Percentiles rank a stretch among this genome's conserved stretches.
Conservation (phyloP, 192 early-diverging fungal genomes). For the Entomortierella chlamydospora region DNA sequence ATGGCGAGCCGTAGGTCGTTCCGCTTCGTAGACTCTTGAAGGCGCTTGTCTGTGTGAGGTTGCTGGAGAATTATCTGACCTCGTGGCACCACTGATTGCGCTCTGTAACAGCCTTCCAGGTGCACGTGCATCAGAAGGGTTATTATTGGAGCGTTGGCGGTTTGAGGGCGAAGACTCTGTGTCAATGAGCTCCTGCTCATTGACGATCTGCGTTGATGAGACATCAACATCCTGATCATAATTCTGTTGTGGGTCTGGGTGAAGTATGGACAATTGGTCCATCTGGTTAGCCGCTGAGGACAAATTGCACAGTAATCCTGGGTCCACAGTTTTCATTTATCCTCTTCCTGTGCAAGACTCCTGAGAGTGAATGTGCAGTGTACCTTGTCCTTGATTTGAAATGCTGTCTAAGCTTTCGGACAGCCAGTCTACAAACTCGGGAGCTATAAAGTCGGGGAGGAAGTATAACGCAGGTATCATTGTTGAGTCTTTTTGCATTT, state of each 20-base stretch:
- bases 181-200: not conserved
- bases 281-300: constrained; percentile 8
- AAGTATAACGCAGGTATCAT: not conserved
- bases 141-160: not conserved
- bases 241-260: not conserved
- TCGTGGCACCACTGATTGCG: constrained; percentile 35
- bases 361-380: not conserved
- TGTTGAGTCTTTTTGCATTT: too few species aligned
- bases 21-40: constrained; percentile 29
- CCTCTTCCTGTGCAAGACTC: constrained; percentile 13
- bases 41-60: constrained; percentile 24
- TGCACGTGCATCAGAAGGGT: not conserved
- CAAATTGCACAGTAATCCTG: not conserved
- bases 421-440: constrained; percentile 40
- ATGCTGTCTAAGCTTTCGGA: constrained; percentile 5
- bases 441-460: too few species aligned
- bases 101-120: constrained; percentile 31
- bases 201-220: not conserved
- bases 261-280: constrained; percentile 3
- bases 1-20: not conserved
- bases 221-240: not conserved
- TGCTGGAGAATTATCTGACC: constrained; percentile 9
- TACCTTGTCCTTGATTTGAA: not conserved
- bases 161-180: not conserved
- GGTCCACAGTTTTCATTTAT: not conserved